phyloP scores from a whole-genome alignment of 331 rosid genomes.

The Malus hybrid region DNA sequence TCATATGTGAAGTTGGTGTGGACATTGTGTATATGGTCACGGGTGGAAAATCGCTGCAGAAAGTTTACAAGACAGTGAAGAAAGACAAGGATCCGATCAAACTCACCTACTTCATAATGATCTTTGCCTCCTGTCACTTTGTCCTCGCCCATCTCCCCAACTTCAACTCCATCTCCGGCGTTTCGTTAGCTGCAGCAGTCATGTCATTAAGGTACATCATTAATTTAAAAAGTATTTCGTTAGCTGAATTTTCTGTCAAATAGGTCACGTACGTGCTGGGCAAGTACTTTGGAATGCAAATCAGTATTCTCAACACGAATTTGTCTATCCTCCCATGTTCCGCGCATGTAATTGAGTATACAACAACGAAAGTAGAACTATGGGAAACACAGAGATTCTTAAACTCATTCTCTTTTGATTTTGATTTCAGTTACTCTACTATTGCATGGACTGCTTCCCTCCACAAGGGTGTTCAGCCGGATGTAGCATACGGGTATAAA shows the following conservation, averaged over 20 bases:
- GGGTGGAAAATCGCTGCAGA: constrained; percentile 59
- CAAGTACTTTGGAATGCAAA: too few species aligned
- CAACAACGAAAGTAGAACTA: too few species aligned
- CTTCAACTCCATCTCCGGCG: constrained; percentile 57
- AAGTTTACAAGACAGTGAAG: constrained; percentile 33
- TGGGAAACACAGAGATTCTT: not conserved
- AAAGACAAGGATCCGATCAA: constrained; percentile 22
- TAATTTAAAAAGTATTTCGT: not conserved
- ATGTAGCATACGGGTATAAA: constrained; percentile 33
- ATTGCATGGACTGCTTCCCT: constrained; percentile 54
- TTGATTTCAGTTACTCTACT: constrained; percentile 57
- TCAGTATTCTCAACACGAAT: too few species aligned
- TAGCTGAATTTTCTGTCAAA: too few species aligned
- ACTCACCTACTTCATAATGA: constrained; percentile 54
- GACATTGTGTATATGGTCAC: constrained; percentile 73
- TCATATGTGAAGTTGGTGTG: constrained; percentile 50
- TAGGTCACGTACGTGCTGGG: too few species aligned
- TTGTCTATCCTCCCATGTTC: too few species aligned
- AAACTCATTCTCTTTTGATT: not conserved
- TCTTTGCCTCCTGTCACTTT: constrained; percentile 68
- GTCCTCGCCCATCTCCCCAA: constrained; percentile 73
- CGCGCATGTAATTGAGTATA: too few species aligned
- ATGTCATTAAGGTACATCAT: constrained; percentile 60
- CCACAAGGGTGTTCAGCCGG: constrained; percentile 46
- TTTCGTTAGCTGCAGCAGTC: constrained; percentile 65